Conservation (phyloP, 371 early-diverging fungal genomes). For the Homolaphlyctis polyrhiza region DNA sequence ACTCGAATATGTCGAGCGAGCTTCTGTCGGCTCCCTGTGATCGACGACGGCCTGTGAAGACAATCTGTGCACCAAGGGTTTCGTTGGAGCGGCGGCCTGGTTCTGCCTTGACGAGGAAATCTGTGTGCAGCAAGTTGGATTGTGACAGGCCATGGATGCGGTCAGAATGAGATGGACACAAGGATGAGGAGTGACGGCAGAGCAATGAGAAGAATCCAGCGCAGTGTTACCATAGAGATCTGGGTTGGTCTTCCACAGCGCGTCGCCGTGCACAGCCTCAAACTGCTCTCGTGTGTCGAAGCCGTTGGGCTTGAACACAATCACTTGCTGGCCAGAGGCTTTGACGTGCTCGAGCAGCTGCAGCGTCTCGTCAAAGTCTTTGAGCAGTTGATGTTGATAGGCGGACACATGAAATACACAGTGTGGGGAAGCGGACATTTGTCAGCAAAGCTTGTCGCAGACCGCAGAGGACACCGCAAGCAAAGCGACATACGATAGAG, state of each 20-base stretch:
- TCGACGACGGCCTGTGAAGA: conserved; percentile 87
- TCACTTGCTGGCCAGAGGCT: conserved; percentile 67
- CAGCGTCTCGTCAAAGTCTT: conserved; percentile 81
- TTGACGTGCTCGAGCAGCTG: conserved; percentile 61
- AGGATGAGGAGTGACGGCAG: too few relatives aligned
- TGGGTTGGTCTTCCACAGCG: conserved; percentile 77
- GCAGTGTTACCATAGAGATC: conserved; percentile 63
- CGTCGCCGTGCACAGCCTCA: conserved; percentile 63
- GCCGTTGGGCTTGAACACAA: conserved; percentile 67
- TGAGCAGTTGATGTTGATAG: neutral
- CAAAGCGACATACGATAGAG: conserved; percentile 58
- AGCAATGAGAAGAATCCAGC: too few relatives aligned
- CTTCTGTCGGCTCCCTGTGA: conserved; percentile 84
- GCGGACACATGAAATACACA: too few relatives aligned
- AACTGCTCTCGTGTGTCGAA: conserved; percentile 61
- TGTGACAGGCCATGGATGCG: neutral
- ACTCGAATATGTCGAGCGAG: conserved; percentile 70
- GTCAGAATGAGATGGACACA: too few relatives aligned
- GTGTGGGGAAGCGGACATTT: too few relatives aligned
- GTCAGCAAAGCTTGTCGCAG: too few relatives aligned
- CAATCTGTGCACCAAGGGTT: conserved; percentile 63
- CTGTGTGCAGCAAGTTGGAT: conserved; percentile 5
- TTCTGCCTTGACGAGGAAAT: conserved; percentile 90
- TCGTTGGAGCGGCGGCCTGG: conserved; percentile 85
- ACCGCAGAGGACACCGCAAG: too few relatives aligned